Evolutionary conservation across 2,329 filamentous ascomycete genomes (phyloP).

Genomic region (Alternaria sp.): DNA sequence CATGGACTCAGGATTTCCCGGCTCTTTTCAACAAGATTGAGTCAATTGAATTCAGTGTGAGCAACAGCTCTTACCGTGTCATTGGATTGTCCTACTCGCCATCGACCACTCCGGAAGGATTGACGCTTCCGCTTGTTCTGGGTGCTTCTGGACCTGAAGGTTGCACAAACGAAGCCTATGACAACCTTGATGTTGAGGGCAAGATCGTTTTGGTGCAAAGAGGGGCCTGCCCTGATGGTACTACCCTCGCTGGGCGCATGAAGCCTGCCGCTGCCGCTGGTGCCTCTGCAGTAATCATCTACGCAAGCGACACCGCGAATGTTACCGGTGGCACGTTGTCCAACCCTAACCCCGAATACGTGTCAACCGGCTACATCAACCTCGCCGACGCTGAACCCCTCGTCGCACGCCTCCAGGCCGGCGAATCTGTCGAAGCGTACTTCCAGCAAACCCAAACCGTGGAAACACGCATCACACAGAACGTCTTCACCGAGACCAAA

Average conservation of each 20-base stretch:
- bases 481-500: slow-evolving; percentile 50
- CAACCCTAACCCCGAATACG: slow-evolving; percentile 45
- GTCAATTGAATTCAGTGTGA: slow-evolving; percentile 50
- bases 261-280: slow-evolving; percentile 51
- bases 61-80: slow-evolving; percentile 47
- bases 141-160: slow-evolving; percentile 50
- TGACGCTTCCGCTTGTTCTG: slow-evolving; percentile 51
- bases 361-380: slow-evolving; percentile 52
- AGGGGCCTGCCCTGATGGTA: slow-evolving; percentile 51
- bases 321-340: slow-evolving; percentile 51
- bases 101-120: slow-evolving; percentile 54
- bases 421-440: slow-evolving; percentile 49
- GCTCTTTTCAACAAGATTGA: slow-evolving; percentile 53
- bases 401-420: slow-evolving; percentile 48
- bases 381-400: slow-evolving; percentile 52
- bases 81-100: slow-evolving; percentile 56
- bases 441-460: slow-evolving; percentile 55
- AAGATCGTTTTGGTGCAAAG: slow-evolving; percentile 53
- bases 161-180: slow-evolving; percentile 50
- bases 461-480: slow-evolving; percentile 58
- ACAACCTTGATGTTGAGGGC: slow-evolving; percentile 46
- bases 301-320: slow-evolving; percentile 47
- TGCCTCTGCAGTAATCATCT: slow-evolving; percentile 52
- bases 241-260: slow-evolving; percentile 50
- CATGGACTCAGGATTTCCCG: slow-evolving; percentile 59